These are phyloP conservation scores for Sugiyamaella smithiae DNA, from an alignment of 805 yeast genomes.

Conservation along the genomic window DNA sequence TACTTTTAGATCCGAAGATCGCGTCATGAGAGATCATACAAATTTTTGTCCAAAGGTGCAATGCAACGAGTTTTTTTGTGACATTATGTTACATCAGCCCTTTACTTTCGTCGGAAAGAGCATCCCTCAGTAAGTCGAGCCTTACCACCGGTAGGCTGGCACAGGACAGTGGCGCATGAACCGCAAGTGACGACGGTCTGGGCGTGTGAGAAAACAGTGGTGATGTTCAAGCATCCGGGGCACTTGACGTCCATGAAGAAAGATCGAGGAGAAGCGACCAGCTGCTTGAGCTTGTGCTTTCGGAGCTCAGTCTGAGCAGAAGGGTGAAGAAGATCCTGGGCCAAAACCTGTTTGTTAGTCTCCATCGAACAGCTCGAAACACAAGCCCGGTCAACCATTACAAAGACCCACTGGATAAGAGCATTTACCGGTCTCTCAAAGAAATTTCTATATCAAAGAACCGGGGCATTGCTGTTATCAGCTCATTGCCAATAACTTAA, in stretches of 20 bases:
- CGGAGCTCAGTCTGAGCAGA: constrained; percentile 93
- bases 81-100: constrained; percentile 8
- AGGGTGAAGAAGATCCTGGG: constrained; percentile 99
- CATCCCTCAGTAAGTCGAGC: constrained; percentile 99
- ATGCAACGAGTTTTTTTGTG: constrained; percentile 4
- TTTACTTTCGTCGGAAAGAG: constrained; percentile 99
- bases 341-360: constrained; percentile 66
- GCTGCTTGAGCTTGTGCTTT: constrained; percentile 95
- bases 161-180: constrained; percentile 95
- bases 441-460: no score
- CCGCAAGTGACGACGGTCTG: constrained; percentile 99
- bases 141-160: constrained; percentile 99
- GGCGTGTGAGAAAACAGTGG: constrained; percentile 99
- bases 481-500: no score
- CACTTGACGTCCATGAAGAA: constrained; percentile 99
- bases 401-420: no score
- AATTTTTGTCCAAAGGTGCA: constrained; percentile 1
- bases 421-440: no score
- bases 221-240: constrained; percentile 98
- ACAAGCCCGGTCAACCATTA: no score
- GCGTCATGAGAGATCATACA: constrained; percentile 4
- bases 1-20: constrained; percentile 7
- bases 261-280: constrained; percentile 98
- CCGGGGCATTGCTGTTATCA: no score
- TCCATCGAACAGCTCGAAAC: no score